phyloP scores from a whole-genome alignment of 2,329 filamentous ascomycete genomes.

The Byssothecium circinans region DNA sequence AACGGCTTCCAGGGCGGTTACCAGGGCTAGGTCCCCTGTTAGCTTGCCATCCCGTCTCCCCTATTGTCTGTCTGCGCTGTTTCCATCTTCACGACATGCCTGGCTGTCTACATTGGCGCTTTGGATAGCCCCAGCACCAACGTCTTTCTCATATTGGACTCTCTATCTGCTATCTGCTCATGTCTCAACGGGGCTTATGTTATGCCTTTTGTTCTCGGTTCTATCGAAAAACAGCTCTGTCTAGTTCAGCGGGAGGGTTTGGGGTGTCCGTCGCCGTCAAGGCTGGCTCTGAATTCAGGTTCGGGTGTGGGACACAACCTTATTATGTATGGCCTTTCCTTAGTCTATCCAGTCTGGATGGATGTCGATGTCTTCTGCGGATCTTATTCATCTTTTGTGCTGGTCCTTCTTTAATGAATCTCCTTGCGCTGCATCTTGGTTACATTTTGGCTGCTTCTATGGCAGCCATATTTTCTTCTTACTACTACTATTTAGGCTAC shows the following conservation, averaged over 20 bases:
- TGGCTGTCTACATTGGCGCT: constrained; percentile 38
- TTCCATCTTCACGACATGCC: constrained; percentile 36
- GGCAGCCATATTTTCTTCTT: constrained; percentile 1
- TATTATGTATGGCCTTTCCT: constrained; percentile 26
- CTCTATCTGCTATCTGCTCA: constrained; percentile 36
- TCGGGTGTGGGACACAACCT: constrained; percentile 25
- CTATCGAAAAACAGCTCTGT: constrained; percentile 28
- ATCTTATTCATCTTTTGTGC: constrained; percentile 18
- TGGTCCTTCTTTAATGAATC: constrained; percentile 29
- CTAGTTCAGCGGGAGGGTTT: constrained; percentile 18
- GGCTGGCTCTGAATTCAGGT: constrained; percentile 8
- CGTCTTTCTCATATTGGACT: constrained; percentile 26
- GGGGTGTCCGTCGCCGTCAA: constrained; percentile 15
- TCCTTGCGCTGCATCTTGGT: constrained; percentile 20
- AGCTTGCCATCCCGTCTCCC: constrained; percentile 17
- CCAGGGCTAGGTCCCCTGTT: constrained; percentile 52
- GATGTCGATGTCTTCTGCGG: constrained; percentile 17
- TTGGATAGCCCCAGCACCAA: constrained; percentile 37
- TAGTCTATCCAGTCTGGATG: constrained; percentile 12
- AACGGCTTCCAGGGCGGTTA: constrained; percentile 61
- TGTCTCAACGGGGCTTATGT: constrained; percentile 33
- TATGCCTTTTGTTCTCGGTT: constrained; percentile 24
- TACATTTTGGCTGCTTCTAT: constrained; percentile 1
- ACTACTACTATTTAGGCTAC: constrained; percentile 1
- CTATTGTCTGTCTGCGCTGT: constrained; percentile 28